Evolutionary conservation across 148 eudicot species (phyloP), one percentile per base, ranked within the genome.

Genomic region (Fallopia convolvulus): DNA sequence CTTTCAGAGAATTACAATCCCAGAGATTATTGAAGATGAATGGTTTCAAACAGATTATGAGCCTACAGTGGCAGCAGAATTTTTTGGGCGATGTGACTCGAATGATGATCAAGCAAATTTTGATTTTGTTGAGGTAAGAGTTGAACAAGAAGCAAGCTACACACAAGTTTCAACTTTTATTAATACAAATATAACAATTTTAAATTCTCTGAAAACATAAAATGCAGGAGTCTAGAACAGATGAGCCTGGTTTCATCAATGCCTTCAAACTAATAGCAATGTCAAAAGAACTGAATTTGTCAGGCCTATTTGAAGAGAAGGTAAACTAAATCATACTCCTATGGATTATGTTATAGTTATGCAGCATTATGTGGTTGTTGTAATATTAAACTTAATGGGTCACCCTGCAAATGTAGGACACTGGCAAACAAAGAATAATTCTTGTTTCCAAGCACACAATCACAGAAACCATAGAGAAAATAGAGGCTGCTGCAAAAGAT

Each of bases 241-340:
- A 82, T n/a, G 26, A 50, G 23, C 79, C 83, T 30, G 75, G 80
- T 74, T 88, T 88, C 80, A 86, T 88, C 77, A 88, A 88, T 60
- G 91, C 91, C 77, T 89, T 89, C 77, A 83, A 83, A 82, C 78
- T 87, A 8, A 85, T 89, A 70, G 85, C 89, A 58, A 83, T 86
- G 88, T 87, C 88, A 0, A 78, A 81, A 2, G 88, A 82, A 66
- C 83, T 89, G 52, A 85, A 89, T 80, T 79, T 89, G 78, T 86
- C 91, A 72, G 78, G 87, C 21, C 48, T 87, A 42, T 89, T 89
- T 56, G 84, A 83, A 76, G 91, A 83, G 63, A 75, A 84, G 87
- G 89, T 77, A 84, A 81, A 87, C 44, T 52, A 23, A 26, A 49
- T 18, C 47, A 48, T 46, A 30, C 9, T 50, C n/a, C 60, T 8